Evolutionary conservation across 225 moss, liverwort and hornwort species (phyloP).

Genomic region (Neckera pumila): DNA sequence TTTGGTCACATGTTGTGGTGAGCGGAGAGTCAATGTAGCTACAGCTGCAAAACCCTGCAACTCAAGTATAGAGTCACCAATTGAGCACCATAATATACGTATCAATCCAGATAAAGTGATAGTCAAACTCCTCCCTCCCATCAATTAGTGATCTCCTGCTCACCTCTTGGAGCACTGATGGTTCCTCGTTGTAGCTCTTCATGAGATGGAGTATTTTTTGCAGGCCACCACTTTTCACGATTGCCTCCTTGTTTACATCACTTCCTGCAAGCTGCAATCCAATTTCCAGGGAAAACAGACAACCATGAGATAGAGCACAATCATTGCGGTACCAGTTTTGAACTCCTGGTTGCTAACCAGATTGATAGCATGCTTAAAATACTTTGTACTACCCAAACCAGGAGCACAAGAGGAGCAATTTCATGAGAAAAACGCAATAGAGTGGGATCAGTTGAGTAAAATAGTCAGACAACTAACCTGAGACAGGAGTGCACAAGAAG

Average conservation of each 20-base stretch:
- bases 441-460: background rate
- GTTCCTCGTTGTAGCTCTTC: constrained; percentile 48
- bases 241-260: constrained; percentile 76
- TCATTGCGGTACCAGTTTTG: background rate
- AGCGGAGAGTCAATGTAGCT: constrained; percentile 74
- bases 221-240: constrained; percentile 55
- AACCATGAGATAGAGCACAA: background rate
- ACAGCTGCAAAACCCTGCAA: constrained; percentile 72
- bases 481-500: constrained; percentile 57
- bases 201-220: constrained; percentile 56
- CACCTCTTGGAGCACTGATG: constrained; percentile 84
- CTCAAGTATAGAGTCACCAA: background rate
- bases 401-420: background rate
- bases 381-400: background rate
- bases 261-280: constrained; percentile 70
- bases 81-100: background rate
- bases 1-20: constrained; percentile 70
- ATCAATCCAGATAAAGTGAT: background rate
- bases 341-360: background rate
- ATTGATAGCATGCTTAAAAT: background rate
- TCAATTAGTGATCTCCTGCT: background rate
- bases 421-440: background rate
- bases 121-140: background rate
- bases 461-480: constrained; percentile 32
- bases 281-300: background rate